Evolutionary conservation across 1,284 basidiomycete genomes (phyloP), one percentile per base, ranked within the genome.

Genomic region (Tetrapyrgos nigripes): DNA sequence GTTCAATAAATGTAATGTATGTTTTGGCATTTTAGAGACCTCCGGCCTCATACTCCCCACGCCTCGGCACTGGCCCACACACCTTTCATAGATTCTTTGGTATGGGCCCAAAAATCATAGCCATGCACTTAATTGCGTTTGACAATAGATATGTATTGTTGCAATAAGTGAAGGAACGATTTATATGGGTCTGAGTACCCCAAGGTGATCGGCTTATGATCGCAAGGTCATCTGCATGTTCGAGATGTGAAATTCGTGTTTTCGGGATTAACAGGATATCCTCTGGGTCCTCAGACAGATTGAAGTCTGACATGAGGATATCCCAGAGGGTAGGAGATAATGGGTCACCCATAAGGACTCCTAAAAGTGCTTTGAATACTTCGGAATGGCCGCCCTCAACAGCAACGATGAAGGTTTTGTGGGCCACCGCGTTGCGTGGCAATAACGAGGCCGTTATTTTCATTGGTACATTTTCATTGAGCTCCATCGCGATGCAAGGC

Each of bases 331-430:
- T 40, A 17, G 37, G 37, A 9, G 37, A 40, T 24, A 47, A 23
- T 8, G 23, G 50, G 23, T 53, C 50, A 24, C 50, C 50, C 14
- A 53, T 53, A 3, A 53, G 23, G 2, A 53, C 50, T 14, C 55
- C 55, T 9, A 23, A 11, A 9, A 29, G 11, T 27, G 55, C 50
- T 4, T 31, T 9, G 23, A 57, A 57, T 31, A 17, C 14, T 2
- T 51, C 40, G 10, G 55, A 57, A 3, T 52, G 14, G 10, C 27
- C 4, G 3, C 28, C 51, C 10, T 43, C 44, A 2, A 24, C 5
- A 3, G 21, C 17, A 5, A 53, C 44, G 21, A 53, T n/a, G n/a
- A n/a, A n/a, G n/a, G n/a, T n/a, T n/a, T n/a, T n/a, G n/a, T n/a
- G n/a, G n/a, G n/a, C n/a, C n/a, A n/a, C n/a, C n/a, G n/a, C n/a